Percentiles rank a stretch among this genome's conserved stretches.
Conservation (phyloP, 768 basidiomycete species). For the Termitomyces sp. region DNA sequence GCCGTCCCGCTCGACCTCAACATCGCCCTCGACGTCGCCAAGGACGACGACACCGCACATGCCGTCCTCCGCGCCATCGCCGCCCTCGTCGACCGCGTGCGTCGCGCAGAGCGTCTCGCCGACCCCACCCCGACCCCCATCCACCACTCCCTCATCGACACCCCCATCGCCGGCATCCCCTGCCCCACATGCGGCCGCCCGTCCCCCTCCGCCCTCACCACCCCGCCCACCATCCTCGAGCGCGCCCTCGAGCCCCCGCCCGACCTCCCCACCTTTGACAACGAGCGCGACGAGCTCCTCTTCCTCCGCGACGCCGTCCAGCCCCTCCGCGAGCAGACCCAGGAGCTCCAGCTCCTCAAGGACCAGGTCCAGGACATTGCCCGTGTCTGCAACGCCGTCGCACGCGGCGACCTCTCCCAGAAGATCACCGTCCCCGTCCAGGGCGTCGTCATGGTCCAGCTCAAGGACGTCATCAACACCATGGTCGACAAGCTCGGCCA, state of each 20-base stretch:
- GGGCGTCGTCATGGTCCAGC: conserved; percentile 73
- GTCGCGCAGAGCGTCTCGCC: background rate
- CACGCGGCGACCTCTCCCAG: conserved; percentile 67
- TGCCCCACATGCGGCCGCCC: conserved; percentile 9
- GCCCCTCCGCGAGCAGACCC: conserved; percentile 27
- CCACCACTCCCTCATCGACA: background rate
- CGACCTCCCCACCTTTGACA: background rate
- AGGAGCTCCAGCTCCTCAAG: conserved; percentile 69
- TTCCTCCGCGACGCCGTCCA: background rate
- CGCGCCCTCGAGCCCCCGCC: background rate
- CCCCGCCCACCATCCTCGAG: background rate
- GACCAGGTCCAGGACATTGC: conserved; percentile 83
- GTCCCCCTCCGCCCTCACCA: background rate
- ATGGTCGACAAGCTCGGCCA: conserved; percentile 69
- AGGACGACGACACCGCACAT: background rate
- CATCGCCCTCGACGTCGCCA: background rate
- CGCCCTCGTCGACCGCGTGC: conserved; percentile 1
- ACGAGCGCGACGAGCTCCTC: conserved; percentile 7
- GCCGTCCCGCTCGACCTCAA: background rate
- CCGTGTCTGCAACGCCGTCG: conserved; percentile 76
- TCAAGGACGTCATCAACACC: conserved; percentile 73
- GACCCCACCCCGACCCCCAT: background rate
- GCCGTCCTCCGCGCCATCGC: background rate
- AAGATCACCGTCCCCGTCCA: conserved; percentile 78
- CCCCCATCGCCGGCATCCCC: conserved; percentile 2